Conservation (phyloP, 1,139 yeast species). For the Diutina siamensis region DNA sequence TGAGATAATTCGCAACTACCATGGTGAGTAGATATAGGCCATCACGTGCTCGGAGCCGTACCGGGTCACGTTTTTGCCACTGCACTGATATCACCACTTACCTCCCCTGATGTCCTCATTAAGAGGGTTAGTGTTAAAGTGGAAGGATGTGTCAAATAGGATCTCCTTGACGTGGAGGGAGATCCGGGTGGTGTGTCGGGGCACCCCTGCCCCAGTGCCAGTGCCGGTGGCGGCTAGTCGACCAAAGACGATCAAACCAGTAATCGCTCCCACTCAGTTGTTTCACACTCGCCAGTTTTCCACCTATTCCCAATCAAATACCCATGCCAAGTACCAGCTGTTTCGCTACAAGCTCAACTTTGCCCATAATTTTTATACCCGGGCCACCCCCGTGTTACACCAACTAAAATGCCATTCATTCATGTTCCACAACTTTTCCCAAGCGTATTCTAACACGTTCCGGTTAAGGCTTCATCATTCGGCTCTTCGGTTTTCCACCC, state of each 20-base stretch:
- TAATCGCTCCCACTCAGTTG: not conserved
- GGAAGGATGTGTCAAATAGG: not conserved
- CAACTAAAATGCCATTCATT: not conserved
- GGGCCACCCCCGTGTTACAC: not conserved
- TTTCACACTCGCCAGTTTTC: not conserved
- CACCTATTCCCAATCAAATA: not conserved
- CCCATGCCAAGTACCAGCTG: not conserved
- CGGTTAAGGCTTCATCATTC: not conserved
- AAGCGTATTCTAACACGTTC: not conserved
- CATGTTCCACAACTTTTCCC: slow-evolving; percentile 4
- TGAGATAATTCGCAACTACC: too few relatives aligned
- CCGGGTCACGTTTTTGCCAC: not conserved
- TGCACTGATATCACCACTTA: not conserved
- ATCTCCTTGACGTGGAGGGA: not conserved
- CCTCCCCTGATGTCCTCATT: not conserved
- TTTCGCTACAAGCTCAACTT: slow-evolving; percentile 1
- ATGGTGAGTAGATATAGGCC: too few relatives aligned
- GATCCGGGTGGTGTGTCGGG: not conserved
- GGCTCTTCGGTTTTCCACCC: not conserved
- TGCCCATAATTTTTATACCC: not conserved
- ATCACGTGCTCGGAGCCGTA: not conserved
- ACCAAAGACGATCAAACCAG: not conserved
- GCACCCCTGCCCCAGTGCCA: slow-evolving; percentile 1
- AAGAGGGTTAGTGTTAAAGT: not conserved
- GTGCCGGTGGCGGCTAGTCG: not conserved